Evolutionary conservation across 768 basidiomycete genomes (phyloP).

Genomic region (Amanita polypyramis): DNA sequence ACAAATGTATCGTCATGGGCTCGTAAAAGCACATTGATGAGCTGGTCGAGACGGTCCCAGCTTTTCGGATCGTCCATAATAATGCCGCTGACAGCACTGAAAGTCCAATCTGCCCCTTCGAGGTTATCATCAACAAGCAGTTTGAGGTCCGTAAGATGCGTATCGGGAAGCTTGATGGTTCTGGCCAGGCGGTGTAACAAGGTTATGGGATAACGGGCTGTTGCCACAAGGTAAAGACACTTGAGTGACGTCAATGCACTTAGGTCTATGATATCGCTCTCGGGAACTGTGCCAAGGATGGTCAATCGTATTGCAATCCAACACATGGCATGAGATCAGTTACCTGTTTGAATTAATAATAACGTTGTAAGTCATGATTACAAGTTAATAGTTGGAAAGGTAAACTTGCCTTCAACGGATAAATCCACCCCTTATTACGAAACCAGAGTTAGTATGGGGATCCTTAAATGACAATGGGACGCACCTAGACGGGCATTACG

Average conservation of each 20-base stretch:
- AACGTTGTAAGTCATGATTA: neutral
- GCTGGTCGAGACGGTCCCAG: neutral
- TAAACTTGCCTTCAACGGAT: neutral
- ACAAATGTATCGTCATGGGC: neutral
- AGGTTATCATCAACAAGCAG: neutral
- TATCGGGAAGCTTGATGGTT: neutral
- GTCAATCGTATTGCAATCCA: neutral
- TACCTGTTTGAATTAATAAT: neutral
- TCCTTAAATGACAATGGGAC: neutral
- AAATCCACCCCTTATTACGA: neutral
- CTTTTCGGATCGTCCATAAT: neutral
- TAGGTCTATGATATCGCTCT: neutral
- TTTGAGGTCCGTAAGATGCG: neutral
- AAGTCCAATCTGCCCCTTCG: neutral
- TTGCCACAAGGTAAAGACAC: neutral
- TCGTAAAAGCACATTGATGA: neutral
- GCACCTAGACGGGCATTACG: neutral
- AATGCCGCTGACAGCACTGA: neutral
- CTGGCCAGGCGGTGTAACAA: neutral
- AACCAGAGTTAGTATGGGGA: neutral
- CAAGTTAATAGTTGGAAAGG: neutral
- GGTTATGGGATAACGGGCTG: neutral
- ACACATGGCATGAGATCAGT: no score
- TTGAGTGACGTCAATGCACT: constrained; percentile 1
- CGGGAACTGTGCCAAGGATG: neutral